Evolutionary conservation across 2,329 filamentous ascomycete species (phyloP).

Genomic region (Mycosphaerella arachidis): DNA sequence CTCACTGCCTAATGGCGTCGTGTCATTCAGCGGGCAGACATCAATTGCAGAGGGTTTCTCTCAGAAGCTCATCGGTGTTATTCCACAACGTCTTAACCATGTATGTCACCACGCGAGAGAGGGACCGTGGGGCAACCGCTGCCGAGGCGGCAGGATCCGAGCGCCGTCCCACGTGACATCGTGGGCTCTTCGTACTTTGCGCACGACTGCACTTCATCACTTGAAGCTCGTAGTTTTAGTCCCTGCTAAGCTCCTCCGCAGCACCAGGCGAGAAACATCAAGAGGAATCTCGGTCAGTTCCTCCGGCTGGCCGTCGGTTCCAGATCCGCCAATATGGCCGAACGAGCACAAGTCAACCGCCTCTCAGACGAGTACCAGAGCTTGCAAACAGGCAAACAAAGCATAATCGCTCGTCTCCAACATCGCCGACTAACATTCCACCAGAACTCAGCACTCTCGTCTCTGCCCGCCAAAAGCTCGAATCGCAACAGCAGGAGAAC

Average conservation of each 20-base stretch:
- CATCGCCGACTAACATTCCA: neutral
- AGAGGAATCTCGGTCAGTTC: neutral
- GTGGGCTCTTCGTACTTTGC: neutral
- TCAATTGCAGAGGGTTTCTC: neutral
- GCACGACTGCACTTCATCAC: slow-evolving; percentile 1
- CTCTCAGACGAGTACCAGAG: slow-evolving; percentile 85
- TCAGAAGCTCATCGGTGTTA: neutral
- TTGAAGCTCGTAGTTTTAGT: neutral
- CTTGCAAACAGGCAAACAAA: slow-evolving; percentile 67
- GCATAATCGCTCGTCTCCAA: neutral
- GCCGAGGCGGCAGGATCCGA: neutral
- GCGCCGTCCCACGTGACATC: neutral
- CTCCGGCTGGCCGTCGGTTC: neutral
- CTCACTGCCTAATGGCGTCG: too few species aligned
- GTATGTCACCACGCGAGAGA: neutral
- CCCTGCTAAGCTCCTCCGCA: neutral
- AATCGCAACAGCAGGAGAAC: slow-evolving; percentile 93
- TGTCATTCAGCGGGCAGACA: neutral
- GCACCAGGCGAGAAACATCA: neutral
- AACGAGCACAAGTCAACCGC: slow-evolving; percentile 70
- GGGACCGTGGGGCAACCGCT: neutral
- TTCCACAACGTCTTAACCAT: neutral
- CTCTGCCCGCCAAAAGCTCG: slow-evolving; percentile 79
- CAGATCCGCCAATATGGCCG: slow-evolving; percentile 30
- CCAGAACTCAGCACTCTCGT: slow-evolving; percentile 75